Evolutionary conservation across 1,284 basidiomycete genomes (phyloP).

Genomic region (Microbotryum intermedium): DNA sequence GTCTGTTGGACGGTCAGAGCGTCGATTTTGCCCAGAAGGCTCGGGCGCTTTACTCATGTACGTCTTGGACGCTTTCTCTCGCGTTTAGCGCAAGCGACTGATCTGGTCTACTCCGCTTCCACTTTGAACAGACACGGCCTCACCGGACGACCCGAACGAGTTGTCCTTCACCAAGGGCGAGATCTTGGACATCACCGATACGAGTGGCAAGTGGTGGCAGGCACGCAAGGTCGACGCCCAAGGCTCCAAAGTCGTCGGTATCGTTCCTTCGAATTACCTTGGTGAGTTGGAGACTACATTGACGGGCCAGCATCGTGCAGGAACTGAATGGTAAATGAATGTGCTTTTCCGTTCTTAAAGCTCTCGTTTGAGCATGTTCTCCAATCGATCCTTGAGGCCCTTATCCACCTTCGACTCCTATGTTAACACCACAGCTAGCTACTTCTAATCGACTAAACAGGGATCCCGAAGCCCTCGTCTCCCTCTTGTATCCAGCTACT

Average conservation of each 20-base stretch:
- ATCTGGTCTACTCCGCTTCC: constrained; percentile 14
- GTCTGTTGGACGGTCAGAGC: constrained; percentile 5
- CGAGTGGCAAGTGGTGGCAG: constrained; percentile 61
- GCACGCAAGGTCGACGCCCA: constrained; percentile 71
- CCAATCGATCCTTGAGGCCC: too few species aligned
- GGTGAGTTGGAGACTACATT: neutral
- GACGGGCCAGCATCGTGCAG: constrained; percentile 1
- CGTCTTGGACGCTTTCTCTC: constrained; percentile 33
- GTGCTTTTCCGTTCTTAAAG: too few species aligned
- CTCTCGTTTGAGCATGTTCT: too few species aligned
- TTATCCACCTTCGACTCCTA: too few species aligned
- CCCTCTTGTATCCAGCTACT: neutral
- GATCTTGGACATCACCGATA: constrained; percentile 86
- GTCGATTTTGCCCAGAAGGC: constrained; percentile 52
- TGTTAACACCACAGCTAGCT: too few species aligned
- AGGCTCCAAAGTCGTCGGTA: constrained; percentile 51
- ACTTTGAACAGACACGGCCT: constrained; percentile 64
- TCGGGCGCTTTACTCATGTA: constrained; percentile 79
- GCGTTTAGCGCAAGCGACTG: neutral
- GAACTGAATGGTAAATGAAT: neutral
- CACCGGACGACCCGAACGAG: constrained; percentile 90
- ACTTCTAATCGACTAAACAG: neutral
- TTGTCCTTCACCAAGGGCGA: constrained; percentile 91
- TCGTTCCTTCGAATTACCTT: constrained; percentile 43
- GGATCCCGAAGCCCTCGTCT: neutral